Evolutionary conservation across 1,284 basidiomycete species (phyloP).

Genomic region (Trichosporon faecale): DNA sequence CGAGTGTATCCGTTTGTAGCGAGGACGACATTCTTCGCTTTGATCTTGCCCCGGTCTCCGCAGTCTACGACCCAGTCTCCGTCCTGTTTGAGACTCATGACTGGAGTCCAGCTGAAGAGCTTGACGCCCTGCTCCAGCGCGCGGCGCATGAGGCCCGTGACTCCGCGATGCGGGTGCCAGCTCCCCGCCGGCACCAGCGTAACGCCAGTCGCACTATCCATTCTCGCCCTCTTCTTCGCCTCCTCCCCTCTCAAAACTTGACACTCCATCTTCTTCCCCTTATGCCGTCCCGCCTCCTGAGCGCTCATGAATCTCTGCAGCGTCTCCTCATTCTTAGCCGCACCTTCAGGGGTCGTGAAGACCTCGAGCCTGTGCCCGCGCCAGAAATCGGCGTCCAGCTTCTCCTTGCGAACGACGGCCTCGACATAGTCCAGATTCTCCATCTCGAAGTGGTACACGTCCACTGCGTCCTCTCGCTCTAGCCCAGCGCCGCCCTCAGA

Average conservation of each 20-base stretch:
- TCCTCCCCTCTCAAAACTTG: slow-evolving; percentile 7
- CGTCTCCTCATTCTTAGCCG: neutral
- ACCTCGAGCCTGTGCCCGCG: slow-evolving; percentile 31
- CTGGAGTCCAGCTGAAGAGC: slow-evolving; percentile 23
- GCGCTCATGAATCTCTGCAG: neutral
- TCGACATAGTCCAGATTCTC: slow-evolving; percentile 66
- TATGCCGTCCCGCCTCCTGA: neutral
- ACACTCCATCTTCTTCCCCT: neutral
- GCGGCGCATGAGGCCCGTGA: slow-evolving; percentile 18
- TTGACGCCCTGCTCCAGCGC: slow-evolving; percentile 13
- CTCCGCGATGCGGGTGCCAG: slow-evolving; percentile 25
- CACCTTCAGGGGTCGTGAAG: neutral
- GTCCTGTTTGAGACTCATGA: neutral
- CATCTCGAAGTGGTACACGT: slow-evolving; percentile 60
- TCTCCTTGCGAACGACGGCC: slow-evolving; percentile 57
- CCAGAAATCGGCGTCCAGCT: slow-evolving; percentile 37
- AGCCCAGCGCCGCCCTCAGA: slow-evolving; percentile 37
- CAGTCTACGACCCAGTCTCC: slow-evolving; percentile 22
- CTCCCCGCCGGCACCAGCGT: slow-evolving; percentile 8
- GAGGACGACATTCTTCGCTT: slow-evolving; percentile 33
- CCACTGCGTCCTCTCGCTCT: slow-evolving; percentile 46
- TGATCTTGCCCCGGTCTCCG: slow-evolving; percentile 27
- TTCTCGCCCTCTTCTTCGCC: slow-evolving; percentile 8
- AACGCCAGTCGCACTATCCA: slow-evolving; percentile 7
- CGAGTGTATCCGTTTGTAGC: slow-evolving; percentile 44